Evolutionary conservation across 257 asterid species (phyloP), one percentile per base, ranked within the genome.

Genomic region (Voacanga thouarsii): DNA sequence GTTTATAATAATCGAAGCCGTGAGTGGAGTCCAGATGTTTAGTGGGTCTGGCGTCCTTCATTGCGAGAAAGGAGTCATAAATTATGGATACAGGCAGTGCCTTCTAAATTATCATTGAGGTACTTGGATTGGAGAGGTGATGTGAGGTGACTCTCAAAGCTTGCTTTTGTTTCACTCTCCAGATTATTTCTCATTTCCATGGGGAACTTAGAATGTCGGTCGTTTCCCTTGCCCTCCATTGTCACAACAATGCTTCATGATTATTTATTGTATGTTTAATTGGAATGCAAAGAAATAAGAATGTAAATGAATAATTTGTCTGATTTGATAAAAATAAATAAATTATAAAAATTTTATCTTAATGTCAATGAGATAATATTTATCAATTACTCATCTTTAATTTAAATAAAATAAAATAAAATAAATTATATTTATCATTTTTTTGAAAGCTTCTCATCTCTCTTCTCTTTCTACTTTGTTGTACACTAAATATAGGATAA

Each of bases 21-120:
- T 79, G 75, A 78, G 78, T 82, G 82, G 85, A 53, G 16, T 72
- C 80, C 55, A 68, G 61, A 7, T 47, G 47, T 78, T 33, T 0
- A 56, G 73, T 55, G 59, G 59, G 47, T n/a, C 47, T 28, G 57
- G 8, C 30, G 53, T 68, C 21, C 56, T 60, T 9, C 60, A 37
- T 23, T 55, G 77, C 64, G 30, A 57, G 33, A 57, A 74, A 55
- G 41, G 21, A 16, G 77, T 23, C 33, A 3, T 41, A 74, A 56
- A 56, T 30, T 56, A 56, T 55, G 28, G 28, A 19, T 73, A 33
- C 2, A 23, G 24, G 56, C 18, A 2, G 16, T 37, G 37, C 61
- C 39, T 39, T 16, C 10, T 2, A 4, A 12, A 12, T 28, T 63
- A 15, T 63, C 69, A 63, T 30, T 63, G 69, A 30, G 18, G 30